Evolutionary conservation across 129 eudicot species (phyloP).

Genomic region (Helianthus tuberosus): DNA sequence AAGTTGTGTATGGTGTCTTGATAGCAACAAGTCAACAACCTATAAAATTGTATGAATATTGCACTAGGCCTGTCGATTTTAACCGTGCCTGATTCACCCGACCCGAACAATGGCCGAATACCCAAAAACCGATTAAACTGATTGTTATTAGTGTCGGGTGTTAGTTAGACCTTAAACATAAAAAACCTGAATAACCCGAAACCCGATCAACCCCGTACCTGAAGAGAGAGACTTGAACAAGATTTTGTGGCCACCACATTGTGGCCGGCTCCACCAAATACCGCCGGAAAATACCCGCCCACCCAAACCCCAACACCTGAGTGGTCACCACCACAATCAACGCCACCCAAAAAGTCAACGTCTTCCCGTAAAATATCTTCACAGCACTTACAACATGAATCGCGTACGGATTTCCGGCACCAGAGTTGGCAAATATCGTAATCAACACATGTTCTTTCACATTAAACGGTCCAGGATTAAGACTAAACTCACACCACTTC

Average conservation of each 20-base stretch:
- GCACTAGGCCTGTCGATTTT: neutral
- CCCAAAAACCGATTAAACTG: no score
- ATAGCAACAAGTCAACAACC: no score
- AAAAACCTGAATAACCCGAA: no score
- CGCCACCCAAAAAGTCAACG: slow-evolving; percentile 71
- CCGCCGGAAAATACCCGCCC: slow-evolving; percentile 77
- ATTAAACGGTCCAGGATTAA: slow-evolving; percentile 64
- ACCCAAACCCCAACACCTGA: slow-evolving; percentile 74
- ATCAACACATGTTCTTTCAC: slow-evolving; percentile 77
- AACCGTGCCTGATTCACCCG: no score
- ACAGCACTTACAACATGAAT: slow-evolving; percentile 69
- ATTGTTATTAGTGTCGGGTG: no score
- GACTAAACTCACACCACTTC: slow-evolving; percentile 44
- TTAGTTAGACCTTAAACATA: no score
- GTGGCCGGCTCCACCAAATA: slow-evolving; percentile 82
- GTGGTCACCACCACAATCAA: slow-evolving; percentile 67
- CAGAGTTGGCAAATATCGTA: slow-evolving; percentile 70
- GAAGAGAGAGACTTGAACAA: slow-evolving; percentile 77
- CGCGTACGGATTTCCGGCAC: slow-evolving; percentile 73
- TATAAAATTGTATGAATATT: neutral
- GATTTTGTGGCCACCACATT: slow-evolving; percentile 90
- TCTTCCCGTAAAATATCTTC: slow-evolving; percentile 59
- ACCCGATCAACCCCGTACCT: slow-evolving; percentile 34
- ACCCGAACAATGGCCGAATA: no score
- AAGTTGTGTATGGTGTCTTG: no score